Conservation (phyloP, 1,284 basidiomycete genomes). For the Tremellales sp. region DNA sequence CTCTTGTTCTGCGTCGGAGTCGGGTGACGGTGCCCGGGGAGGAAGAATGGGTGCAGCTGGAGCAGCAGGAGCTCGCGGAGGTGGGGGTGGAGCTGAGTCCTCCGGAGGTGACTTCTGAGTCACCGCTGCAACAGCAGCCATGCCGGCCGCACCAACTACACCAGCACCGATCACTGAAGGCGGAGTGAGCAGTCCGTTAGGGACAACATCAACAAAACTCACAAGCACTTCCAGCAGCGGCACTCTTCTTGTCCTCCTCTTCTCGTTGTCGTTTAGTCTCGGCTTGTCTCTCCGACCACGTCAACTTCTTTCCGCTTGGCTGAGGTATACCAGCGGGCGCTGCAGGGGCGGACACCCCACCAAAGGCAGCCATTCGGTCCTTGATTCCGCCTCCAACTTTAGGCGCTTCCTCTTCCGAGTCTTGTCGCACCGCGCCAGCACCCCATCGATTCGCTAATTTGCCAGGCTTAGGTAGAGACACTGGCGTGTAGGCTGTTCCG, state of each 20-base stretch:
- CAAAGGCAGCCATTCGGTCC: conserved; percentile 43
- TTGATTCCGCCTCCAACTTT: conserved; percentile 31
- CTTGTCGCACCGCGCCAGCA: conserved; percentile 55
- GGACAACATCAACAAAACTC: conserved; percentile 32
- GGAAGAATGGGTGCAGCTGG: conserved; percentile 15
- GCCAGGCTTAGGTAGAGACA: conserved; percentile 69
- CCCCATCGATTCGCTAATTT: conserved; percentile 79
- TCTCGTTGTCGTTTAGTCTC: conserved; percentile 76
- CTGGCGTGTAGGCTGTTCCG: conserved; percentile 81
- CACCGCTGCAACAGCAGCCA: conserved; percentile 14
- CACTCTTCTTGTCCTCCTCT: conserved; percentile 71
- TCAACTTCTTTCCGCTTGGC: conserved; percentile 63
- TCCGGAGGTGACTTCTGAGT: conserved; percentile 19
- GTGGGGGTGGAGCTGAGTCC: conserved; percentile 11
- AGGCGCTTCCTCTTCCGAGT: conserved; percentile 37
- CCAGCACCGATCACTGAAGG: conserved; percentile 4
- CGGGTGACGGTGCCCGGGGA: conserved; percentile 44
- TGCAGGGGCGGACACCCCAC: conserved; percentile 22
- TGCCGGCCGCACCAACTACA: conserved; percentile 5
- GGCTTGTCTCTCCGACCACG: conserved; percentile 86
- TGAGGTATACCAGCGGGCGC: conserved; percentile 15
- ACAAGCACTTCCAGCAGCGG: conserved; percentile 52
- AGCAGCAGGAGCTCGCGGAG: conserved; percentile 17
- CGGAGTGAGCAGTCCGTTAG: background rate
- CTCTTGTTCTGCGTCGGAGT: conserved; percentile 35